Conservation (phyloP, 148 eudicot genomes). For the Cornus controversa region DNA sequence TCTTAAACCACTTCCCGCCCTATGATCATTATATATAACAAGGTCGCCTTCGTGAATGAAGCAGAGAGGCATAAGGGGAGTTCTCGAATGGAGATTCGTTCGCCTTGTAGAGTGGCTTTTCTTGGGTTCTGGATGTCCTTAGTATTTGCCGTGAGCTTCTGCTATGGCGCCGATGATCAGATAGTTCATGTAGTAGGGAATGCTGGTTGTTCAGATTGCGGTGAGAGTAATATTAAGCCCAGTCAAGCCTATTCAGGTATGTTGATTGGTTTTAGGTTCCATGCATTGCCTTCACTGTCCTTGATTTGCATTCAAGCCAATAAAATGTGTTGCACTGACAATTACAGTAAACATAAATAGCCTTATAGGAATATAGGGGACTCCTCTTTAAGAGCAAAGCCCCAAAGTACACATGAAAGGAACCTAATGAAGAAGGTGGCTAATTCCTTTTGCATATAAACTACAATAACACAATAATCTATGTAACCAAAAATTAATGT, state of each 20-base stretch:
- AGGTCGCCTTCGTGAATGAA: not conserved
- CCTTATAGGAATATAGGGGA: too few species aligned
- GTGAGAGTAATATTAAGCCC: conserved; percentile 42
- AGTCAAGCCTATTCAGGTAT: conserved; percentile 58
- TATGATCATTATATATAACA: conserved; percentile 1
- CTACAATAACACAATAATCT: too few species aligned
- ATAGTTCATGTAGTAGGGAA: conserved; percentile 13
- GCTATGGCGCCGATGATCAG: conserved; percentile 35
- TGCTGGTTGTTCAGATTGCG: conserved; percentile 36
- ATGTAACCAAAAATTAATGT: too few species aligned
- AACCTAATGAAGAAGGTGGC: too few species aligned
- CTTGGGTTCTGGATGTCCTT: conserved; percentile 26
- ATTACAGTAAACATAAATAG: too few species aligned
- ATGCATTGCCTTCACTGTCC: too few species aligned
- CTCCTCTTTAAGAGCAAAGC: too few species aligned
- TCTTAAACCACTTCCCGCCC: not conserved
- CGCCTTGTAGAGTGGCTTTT: conserved; percentile 17
- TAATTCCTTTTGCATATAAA: too few species aligned
- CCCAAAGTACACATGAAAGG: too few species aligned
- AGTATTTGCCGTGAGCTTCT: conserved; percentile 32
- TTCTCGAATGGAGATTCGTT: conserved; percentile 19
- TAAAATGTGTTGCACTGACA: too few species aligned
- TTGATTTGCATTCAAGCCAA: too few species aligned
- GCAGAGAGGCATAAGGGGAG: not conserved
- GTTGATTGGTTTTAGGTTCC: not conserved